phyloP scores from a whole-genome alignment of 2,329 filamentous ascomycete genomes.

The Venturia pyrina region DNA sequence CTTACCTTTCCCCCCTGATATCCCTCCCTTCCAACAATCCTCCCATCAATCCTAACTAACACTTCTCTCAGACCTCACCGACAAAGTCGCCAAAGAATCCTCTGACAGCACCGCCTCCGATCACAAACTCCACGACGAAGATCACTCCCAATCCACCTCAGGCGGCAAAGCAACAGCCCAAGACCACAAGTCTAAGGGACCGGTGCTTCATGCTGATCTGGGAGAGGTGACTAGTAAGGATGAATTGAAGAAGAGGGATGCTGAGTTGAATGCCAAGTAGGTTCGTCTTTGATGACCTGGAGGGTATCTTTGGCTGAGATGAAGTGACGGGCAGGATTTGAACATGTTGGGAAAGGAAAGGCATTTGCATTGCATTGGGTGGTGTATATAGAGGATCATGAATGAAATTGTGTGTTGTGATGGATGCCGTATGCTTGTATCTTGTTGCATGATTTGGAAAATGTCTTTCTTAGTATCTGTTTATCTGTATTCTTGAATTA shows the following conservation, averaged over 20 bases:
- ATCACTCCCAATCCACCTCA: slow-evolving; percentile 22
- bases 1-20: neutral
- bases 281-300: neutral
- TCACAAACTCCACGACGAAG: slow-evolving; percentile 23
- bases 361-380: neutral
- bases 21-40: neutral
- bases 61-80: slow-evolving; percentile 29
- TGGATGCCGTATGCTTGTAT: too few species aligned
- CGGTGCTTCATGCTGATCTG: slow-evolving; percentile 35
- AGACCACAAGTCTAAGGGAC: slow-evolving; percentile 36
- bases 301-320: neutral
- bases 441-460: too few species aligned
- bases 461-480: too few species aligned
- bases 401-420: too few species aligned
- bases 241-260: slow-evolving; percentile 39
- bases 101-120: slow-evolving; percentile 29
- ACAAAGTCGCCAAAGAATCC: slow-evolving; percentile 36
- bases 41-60: neutral
- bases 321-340: neutral
- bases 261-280: slow-evolving; percentile 38
- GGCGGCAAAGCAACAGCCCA: slow-evolving; percentile 25
- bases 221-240: slow-evolving; percentile 37
- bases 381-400: neutral
- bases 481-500: too few species aligned
- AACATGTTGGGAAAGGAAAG: neutral